Percentiles rank a stretch among this genome's conserved stretches.
These are phyloP conservation scores for Tetrahymena malaccensis DNA, from an alignment of 73 alveolate species.

Conservation along the genomic window DNA sequence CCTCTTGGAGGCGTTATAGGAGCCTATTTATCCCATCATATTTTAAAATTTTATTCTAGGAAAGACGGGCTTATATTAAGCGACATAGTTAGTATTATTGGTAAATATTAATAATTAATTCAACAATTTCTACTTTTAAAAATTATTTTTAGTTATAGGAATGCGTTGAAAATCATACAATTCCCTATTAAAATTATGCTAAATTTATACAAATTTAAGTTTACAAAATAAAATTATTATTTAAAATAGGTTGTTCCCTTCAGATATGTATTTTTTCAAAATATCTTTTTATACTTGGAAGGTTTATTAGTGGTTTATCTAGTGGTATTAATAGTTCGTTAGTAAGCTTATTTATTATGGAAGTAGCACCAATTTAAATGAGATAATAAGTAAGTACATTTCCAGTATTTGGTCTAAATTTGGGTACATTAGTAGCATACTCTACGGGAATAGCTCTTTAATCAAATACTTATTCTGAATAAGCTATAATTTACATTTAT, in stretches of 20 bases:
- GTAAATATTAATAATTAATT: not conserved
- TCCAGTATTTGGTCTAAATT: not conserved
- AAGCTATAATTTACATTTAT: not conserved
- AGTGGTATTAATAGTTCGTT: not conserved
- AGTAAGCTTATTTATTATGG: not conserved
- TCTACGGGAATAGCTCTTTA: not conserved
- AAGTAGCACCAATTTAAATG: not conserved
- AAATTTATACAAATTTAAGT: not conserved
- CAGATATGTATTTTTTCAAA: not conserved
- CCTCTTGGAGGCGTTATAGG: not conserved
- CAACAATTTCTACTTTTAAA: not conserved
- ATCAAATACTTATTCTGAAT: not conserved
- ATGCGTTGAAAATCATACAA: not conserved
- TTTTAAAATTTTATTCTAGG: not conserved
- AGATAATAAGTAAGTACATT: not conserved
- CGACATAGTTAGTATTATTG: not conserved
- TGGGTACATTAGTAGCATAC: not conserved
- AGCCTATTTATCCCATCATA: not conserved
- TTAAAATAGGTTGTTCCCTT: not conserved
- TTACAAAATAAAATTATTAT: too few species aligned
- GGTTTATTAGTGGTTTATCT: not conserved
- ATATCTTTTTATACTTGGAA: not conserved
- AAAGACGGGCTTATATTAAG: not conserved
- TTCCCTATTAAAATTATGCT: too few species aligned
- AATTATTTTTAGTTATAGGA: not conserved